phyloP scores from a whole-genome alignment of 2,329 filamentous ascomycete species.

The Alternaria postmessia region DNA sequence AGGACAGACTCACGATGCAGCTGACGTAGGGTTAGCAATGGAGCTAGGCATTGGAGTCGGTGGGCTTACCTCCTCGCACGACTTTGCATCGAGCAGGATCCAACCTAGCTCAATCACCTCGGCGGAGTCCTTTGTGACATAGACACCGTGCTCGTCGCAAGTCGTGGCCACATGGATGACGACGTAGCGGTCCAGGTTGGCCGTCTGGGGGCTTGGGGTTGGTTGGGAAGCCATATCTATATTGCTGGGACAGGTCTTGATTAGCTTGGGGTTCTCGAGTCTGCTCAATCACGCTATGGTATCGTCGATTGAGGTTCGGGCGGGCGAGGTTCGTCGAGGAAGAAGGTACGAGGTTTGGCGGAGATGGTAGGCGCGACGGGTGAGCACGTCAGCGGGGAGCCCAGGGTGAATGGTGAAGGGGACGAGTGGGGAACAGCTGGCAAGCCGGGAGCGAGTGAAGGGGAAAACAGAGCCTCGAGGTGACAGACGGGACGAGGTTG shows the following conservation, averaged over 20 bases:
- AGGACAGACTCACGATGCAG: slow-evolving; percentile 94
- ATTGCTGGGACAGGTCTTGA: slow-evolving; percentile 3
- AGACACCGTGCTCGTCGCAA: slow-evolving; percentile 98
- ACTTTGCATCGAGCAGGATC: slow-evolving; percentile 93
- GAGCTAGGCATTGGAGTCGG: slow-evolving; percentile 1
- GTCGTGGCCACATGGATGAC: slow-evolving; percentile 99
- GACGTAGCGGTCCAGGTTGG: slow-evolving; percentile 86
- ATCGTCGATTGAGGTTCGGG: slow-evolving; percentile 13
- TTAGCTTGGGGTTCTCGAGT: slow-evolving; percentile 14
- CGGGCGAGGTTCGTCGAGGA: slow-evolving; percentile 15
- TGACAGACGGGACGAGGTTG: slow-evolving; percentile 28
- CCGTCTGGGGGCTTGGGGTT: slow-evolving; percentile 42
- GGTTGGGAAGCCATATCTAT: slow-evolving; percentile 39
- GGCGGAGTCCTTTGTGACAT: slow-evolving; percentile 98
- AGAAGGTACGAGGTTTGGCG: slow-evolving; percentile 19
- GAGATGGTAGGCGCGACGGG: slow-evolving; percentile 21
- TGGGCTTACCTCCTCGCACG: slow-evolving; percentile 79
- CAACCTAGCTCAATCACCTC: slow-evolving; percentile 99
- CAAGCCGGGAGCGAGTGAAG: slow-evolving; percentile 30
- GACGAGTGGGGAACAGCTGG: slow-evolving; percentile 25
- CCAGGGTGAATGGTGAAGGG: slow-evolving; percentile 27
- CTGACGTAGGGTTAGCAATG: slow-evolving; percentile 59
- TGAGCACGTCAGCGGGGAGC: slow-evolving; percentile 38
- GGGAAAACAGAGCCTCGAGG: slow-evolving; percentile 25
- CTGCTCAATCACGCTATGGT: slow-evolving; percentile 12